A percentile compares a stretch with the other conserved stretches of the same genome.
Conservation (phyloP, 108 stramenopile genomes). For the Conticribra guillardii region DNA sequence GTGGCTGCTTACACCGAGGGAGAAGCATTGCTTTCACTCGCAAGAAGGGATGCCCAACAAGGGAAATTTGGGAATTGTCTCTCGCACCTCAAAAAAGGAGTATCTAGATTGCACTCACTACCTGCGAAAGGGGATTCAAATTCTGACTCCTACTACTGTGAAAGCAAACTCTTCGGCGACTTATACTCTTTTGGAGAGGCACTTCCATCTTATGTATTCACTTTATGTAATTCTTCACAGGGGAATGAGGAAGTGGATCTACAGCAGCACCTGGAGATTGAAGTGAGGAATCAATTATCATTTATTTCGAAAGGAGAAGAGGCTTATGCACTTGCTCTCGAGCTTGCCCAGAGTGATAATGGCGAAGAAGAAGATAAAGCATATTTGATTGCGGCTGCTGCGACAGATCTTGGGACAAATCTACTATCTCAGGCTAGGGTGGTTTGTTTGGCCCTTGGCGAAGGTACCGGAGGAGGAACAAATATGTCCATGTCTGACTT, state of each 20-base stretch:
- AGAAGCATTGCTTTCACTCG: conserved; percentile 51
- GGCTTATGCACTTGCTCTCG: conserved; percentile 46
- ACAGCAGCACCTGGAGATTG: neutral
- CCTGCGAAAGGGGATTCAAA: neutral
- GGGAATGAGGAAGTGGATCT: conserved; percentile 24
- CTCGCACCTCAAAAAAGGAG: conserved; percentile 39
- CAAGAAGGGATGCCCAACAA: conserved; percentile 58
- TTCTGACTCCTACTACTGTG: conserved; percentile 36
- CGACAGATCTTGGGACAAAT: conserved; percentile 63
- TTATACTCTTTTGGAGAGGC: conserved; percentile 66
- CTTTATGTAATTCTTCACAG: neutral
- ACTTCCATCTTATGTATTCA: conserved; percentile 63
- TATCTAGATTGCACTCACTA: conserved; percentile 20
- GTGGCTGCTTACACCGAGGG: conserved; percentile 62
- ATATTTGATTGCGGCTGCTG: conserved; percentile 44
- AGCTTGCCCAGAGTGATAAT: conserved; percentile 11
- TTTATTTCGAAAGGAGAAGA: conserved; percentile 59
- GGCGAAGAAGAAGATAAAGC: conserved; percentile 34
- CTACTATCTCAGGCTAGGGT: conserved; percentile 66
- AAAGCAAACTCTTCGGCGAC: conserved; percentile 74
- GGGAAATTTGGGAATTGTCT: conserved; percentile 71
- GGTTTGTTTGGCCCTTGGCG: conserved; percentile 22
- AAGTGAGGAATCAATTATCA: conserved; percentile 35
- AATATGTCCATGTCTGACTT: conserved; percentile 27
- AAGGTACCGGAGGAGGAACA: conserved; percentile 31